Conservation (phyloP, 306 rosid species). For the Casuarina glauca region DNA sequence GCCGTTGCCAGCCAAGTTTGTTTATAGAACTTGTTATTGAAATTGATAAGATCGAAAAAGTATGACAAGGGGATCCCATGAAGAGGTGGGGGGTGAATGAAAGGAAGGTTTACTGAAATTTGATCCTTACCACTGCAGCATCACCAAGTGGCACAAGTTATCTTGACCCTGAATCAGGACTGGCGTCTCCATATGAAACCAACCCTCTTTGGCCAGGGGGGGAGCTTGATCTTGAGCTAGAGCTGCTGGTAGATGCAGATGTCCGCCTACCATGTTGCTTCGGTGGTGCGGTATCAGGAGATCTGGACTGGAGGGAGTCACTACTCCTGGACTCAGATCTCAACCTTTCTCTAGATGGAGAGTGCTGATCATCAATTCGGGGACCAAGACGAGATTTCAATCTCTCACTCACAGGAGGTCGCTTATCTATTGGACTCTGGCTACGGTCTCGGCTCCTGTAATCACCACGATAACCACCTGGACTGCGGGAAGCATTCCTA, state of each 20-base stretch:
- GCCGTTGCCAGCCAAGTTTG: neutral
- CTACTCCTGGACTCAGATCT: slow-evolving; percentile 45
- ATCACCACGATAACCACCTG: slow-evolving; percentile 55
- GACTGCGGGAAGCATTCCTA: slow-evolving; percentile 75
- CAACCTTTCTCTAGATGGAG: slow-evolving; percentile 46
- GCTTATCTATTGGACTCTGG: slow-evolving; percentile 62
- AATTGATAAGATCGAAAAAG: neutral
- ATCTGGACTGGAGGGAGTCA: slow-evolving; percentile 49
- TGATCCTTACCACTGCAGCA: neutral
- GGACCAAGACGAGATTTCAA: slow-evolving; percentile 90
- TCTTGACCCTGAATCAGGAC: slow-evolving; percentile 57
- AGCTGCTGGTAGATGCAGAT: slow-evolving; percentile 57
- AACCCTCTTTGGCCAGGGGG: slow-evolving; percentile 70
- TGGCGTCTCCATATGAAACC: slow-evolving; percentile 84
- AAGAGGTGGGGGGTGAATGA: neutral
- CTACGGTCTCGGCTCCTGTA: slow-evolving; percentile 46
- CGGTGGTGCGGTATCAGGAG: slow-evolving; percentile 58
- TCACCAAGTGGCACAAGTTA: slow-evolving; percentile 23
- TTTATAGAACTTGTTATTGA: neutral
- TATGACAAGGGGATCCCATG: neutral
- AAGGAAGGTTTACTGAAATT: neutral
- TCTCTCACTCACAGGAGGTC: slow-evolving; percentile 65
- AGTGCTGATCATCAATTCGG: slow-evolving; percentile 32
- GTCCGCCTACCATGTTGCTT: slow-evolving; percentile 38
- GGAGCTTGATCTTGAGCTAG: slow-evolving; percentile 85